Evolutionary conservation across 139 green algal genomes (phyloP), one percentile per base, ranked within the genome.

Genomic region (Chlamydomonas sp.): DNA sequence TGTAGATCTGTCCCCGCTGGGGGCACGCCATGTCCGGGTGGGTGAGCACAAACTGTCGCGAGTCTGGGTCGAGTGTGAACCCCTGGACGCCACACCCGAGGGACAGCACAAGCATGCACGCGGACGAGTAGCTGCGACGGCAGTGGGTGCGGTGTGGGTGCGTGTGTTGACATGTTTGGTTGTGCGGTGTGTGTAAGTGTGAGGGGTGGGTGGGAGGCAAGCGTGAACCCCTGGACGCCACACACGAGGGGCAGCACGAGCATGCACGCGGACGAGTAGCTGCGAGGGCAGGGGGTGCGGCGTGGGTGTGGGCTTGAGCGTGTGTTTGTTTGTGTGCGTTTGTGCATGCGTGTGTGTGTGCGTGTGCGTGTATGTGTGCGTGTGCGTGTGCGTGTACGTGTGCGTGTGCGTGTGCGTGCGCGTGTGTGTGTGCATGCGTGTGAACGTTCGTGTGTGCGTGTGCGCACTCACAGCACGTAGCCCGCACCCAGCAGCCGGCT

Each of bases 1-100:
- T 86, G 77, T 93, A 93, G 65, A 88, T 88, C 78, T 90, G 82
- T 1, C 87, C 87, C 33, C 84, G 61, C 3, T 65, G 1, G 0
- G 84, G 87, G 4, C 90, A 83, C 1, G 50, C 73, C 58, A 96
- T 87, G 81, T 87, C 35, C n/a, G 80, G 84, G 79, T 95, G 85
- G 8, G 81, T 89, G 13, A 95, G 75, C 39, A 95, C 73, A 71
- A 91, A 96, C 76, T 94, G 85, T 35, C 86, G 87, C 1, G 85
- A 69, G 16, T 76, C 33, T 22, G 77, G 76, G 72, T 95, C 84
- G 3, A 93, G 83, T 1, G 89, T 95, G 83, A 95, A 96, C 5
- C 82, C 82, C 3, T 82, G 69, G 1, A 63, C 73, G 39, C 82
- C 74, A 0, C 13, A 33, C 1, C 78, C 73, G 3, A 71, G 8